Evolutionary conservation across 306 rosid genomes (phyloP), one percentile per base, ranked within the genome.

Genomic region (Fragaria nilgerrensis): DNA sequence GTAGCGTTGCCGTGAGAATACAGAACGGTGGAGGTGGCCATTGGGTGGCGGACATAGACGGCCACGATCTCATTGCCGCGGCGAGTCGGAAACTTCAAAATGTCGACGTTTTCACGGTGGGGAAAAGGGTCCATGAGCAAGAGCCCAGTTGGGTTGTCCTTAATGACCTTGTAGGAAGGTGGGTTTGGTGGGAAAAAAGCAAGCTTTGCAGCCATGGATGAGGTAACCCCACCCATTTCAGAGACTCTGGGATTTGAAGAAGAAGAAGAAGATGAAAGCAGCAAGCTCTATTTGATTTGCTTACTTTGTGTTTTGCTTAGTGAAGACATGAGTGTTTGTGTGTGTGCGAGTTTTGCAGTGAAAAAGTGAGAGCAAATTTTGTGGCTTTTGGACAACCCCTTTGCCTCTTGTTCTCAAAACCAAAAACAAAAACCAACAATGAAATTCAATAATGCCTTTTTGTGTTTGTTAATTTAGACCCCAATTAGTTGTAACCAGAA

Each of bases 1-100:
- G 98, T 87, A 2, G 96, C 96, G 83, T 93, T 93, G 1, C 98
- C 98, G 25, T 93, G 98, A 0, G 98, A 90, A 68, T 93, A 93
- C 4, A 93, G 97, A 12, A 93, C 48, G 1, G 97, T 93, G 27
- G 94, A 84, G 34, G 92, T 85, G 4, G 98, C 98, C 89, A 75
- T 84, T 13, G 98, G 93, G 64, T 91, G 81, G 2, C 95, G 90
- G 15, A 93, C 82, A 70, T 93, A 93, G 25, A 91, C 77, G n/a
- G 92, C 98, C 0, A 93, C 97, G 82, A 91, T 93, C 90, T 89
- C 96, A 14, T 79, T 87, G 48, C 95, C 96, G 1, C 94, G 91
- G 29, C 96, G 95, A 0, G 93, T 88, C 1, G 87, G 93, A 25
- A 93, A 82, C 79, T 84, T 87, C 82, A 88, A 88, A 56, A 93